phyloP scores from a whole-genome alignment of 208 protist genomes.

The Leishmania guyanensis region DNA sequence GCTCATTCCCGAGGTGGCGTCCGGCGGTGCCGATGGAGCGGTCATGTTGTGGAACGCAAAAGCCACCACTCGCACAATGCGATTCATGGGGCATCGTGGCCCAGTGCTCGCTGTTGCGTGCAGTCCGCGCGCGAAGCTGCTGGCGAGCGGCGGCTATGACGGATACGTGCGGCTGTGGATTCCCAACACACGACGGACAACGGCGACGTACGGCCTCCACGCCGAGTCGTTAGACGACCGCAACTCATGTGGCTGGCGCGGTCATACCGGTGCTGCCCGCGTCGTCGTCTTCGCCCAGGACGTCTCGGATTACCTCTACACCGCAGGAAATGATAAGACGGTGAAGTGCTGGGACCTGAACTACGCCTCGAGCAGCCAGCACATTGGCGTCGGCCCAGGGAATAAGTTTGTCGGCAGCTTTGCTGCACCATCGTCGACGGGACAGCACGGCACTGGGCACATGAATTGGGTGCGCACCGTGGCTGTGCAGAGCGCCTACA shows the following conservation, averaged over 20 bases:
- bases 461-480: slow-evolving; percentile 84
- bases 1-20: slow-evolving; percentile 56
- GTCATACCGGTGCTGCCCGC: slow-evolving; percentile 73
- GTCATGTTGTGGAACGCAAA: slow-evolving; percentile 89
- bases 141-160: slow-evolving; percentile 84
- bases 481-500: slow-evolving; percentile 46
- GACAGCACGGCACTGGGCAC: slow-evolving; percentile 42
- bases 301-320: slow-evolving; percentile 67
- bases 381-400: slow-evolving; percentile 8
- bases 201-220: slow-evolving; percentile 25
- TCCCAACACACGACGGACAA: slow-evolving; percentile 47
- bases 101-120: slow-evolving; percentile 66
- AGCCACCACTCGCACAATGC: slow-evolving; percentile 70
- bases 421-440: slow-evolving; percentile 6
- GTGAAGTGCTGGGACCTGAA: slow-evolving; percentile 85
- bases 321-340: slow-evolving; percentile 81
- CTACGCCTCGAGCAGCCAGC: slow-evolving; percentile 16
- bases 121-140: slow-evolving; percentile 48
- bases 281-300: slow-evolving; percentile 72
- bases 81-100: slow-evolving; percentile 76
- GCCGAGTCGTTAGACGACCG: slow-evolving; percentile 3
- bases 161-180: slow-evolving; percentile 86
- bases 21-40: slow-evolving; percentile 70
- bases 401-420: slow-evolving; percentile 65
- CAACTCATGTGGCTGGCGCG: slow-evolving; percentile 37